These are phyloP conservation scores for Phytopythium cucurbitacearum DNA, from an alignment of 352 stramenopile species.

Conservation along the genomic window DNA sequence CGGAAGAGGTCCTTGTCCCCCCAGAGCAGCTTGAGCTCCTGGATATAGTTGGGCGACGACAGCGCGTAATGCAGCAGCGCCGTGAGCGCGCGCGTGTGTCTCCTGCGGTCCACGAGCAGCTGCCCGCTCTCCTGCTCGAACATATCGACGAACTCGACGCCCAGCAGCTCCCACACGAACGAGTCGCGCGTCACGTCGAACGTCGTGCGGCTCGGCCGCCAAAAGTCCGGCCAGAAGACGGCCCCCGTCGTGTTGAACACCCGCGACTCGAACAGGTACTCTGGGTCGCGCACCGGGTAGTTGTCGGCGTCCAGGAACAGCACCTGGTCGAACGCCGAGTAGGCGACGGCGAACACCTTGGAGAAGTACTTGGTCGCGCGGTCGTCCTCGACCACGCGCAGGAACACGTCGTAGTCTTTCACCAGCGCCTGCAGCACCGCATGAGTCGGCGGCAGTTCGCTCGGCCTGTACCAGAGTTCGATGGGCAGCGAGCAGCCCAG, in stretches of 20 bases:
- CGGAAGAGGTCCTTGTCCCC: slow-evolving; percentile 82
- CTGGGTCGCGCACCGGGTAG: slow-evolving; percentile 48
- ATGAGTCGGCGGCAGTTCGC: slow-evolving; percentile 30
- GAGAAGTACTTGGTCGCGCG: slow-evolving; percentile 44
- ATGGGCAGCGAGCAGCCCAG: slow-evolving; percentile 47
- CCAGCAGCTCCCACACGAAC: slow-evolving; percentile 63
- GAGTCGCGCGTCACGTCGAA: slow-evolving; percentile 65
- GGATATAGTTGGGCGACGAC: slow-evolving; percentile 27
- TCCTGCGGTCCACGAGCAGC: slow-evolving; percentile 52
- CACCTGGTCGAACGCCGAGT: slow-evolving; percentile 46
- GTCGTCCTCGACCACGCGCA: slow-evolving; percentile 44
- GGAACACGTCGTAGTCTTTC: slow-evolving; percentile 26
- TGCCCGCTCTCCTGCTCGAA: slow-evolving; percentile 82
- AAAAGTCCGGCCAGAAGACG: slow-evolving; percentile 71
- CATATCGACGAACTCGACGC: slow-evolving; percentile 53
- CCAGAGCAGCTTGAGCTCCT: slow-evolving; percentile 56
- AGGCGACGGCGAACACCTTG: slow-evolving; percentile 54
- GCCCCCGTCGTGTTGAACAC: slow-evolving; percentile 36
- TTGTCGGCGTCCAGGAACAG: slow-evolving; percentile 62
- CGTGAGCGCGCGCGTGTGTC: slow-evolving; percentile 38
- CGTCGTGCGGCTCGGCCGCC: slow-evolving; percentile 58
- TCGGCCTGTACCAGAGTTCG: slow-evolving; percentile 50
- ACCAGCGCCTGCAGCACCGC: slow-evolving; percentile 35
- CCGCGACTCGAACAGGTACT: slow-evolving; percentile 58
- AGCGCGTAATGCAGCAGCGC: slow-evolving; percentile 57